Evolutionary conservation across 208 protist species (phyloP).

Genomic region (Trypanosoma platydactyli): DNA sequence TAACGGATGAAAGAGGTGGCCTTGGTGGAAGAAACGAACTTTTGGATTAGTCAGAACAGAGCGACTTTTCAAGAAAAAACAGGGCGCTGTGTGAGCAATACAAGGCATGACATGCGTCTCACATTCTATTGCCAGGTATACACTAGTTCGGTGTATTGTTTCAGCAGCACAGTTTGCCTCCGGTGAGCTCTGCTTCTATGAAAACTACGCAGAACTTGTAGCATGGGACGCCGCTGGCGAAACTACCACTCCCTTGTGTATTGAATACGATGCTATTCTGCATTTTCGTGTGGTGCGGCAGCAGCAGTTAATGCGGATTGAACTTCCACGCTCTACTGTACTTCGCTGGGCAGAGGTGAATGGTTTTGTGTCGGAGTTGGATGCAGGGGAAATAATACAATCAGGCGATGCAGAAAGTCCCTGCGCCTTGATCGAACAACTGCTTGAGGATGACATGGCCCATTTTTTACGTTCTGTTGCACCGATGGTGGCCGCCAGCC

Average conservation of each 20-base stretch:
- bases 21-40: neutral
- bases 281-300: constrained; percentile 75
- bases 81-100: neutral
- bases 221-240: constrained; percentile 46
- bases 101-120: constrained; percentile 40
- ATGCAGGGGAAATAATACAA: neutral
- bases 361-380: constrained; percentile 58
- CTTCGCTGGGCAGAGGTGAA: constrained; percentile 61
- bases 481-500: constrained; percentile 55
- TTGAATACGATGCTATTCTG: constrained; percentile 60
- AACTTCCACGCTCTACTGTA: constrained; percentile 43
- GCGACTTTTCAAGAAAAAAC: neutral
- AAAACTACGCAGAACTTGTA: constrained; percentile 55
- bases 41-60: neutral
- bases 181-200: constrained; percentile 72
- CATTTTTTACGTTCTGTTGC: constrained; percentile 62
- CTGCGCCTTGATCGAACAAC: constrained; percentile 50
- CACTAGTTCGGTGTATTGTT: constrained; percentile 59
- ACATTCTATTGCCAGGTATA: constrained; percentile 60
- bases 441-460: constrained; percentile 45
- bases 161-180: constrained; percentile 57
- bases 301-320: constrained; percentile 70
- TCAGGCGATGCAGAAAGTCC: constrained; percentile 3
- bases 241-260: constrained; percentile 53
- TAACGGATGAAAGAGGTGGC: too few relatives aligned